Evolutionary conservation across 306 rosid species (phyloP).

Genomic region (Pyrus communis): DNA sequence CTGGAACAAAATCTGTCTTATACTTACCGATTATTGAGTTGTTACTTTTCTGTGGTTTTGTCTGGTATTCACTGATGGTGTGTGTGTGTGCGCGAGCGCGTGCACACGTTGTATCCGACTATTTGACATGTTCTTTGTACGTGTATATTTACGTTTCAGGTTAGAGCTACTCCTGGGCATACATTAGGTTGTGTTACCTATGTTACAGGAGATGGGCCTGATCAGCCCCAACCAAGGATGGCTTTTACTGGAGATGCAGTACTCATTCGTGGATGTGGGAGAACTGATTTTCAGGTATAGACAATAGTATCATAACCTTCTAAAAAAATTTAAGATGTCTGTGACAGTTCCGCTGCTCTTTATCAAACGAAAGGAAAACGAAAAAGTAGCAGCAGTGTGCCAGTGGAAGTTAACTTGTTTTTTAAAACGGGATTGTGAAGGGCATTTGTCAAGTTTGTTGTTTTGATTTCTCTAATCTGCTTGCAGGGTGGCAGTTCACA

Average conservation of each 20-base stretch:
- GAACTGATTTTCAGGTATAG: constrained; percentile 94
- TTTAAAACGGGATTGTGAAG: background rate
- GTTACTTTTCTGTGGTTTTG: too few species aligned
- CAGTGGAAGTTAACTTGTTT: background rate
- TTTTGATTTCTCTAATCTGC: constrained; percentile 20
- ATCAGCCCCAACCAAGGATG: constrained; percentile 74
- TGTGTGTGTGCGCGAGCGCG: background rate
- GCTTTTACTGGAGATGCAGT: constrained; percentile 91
- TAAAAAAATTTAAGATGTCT: background rate
- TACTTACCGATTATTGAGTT: background rate
- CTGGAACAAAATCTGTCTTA: background rate
- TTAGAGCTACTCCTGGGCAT: constrained; percentile 92
- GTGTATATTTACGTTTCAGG: constrained; percentile 29
- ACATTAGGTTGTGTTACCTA: constrained; percentile 86
- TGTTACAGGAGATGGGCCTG: constrained; percentile 75
- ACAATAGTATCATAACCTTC: background rate
- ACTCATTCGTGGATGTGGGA: constrained; percentile 91
- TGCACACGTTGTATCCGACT: background rate
- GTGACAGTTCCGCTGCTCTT: background rate
- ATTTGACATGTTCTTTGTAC: background rate
- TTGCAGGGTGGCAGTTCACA: constrained; percentile 92
- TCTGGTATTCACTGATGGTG: background rate
- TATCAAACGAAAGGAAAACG: background rate
- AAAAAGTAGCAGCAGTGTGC: background rate
- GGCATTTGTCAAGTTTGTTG: background rate